phyloP scores from a whole-genome alignment of 2,329 filamentous ascomycete genomes.

The Daldinia sp. region DNA sequence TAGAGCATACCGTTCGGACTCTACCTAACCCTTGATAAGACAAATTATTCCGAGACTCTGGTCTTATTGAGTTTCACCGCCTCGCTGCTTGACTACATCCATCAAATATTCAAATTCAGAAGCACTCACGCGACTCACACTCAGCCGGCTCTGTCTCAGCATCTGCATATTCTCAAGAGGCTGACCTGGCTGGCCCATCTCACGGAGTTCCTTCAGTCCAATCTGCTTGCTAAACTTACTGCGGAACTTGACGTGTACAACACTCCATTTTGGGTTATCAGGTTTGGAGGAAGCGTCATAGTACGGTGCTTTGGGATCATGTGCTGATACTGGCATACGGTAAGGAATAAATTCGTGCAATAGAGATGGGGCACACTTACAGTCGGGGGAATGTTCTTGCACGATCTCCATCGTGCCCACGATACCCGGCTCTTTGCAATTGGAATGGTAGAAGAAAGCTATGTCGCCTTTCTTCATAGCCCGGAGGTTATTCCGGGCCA shows the following conservation, averaged over 20 bases:
- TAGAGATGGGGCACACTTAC: constrained; percentile 59
- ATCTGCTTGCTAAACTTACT: constrained; percentile 82
- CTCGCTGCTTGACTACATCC: constrained; percentile 59
- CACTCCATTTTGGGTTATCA: constrained; percentile 82
- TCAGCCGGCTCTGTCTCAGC: constrained; percentile 83
- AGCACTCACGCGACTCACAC: constrained; percentile 76
- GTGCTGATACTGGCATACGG: constrained; percentile 70
- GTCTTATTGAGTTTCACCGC: constrained; percentile 44
- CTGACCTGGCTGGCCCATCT: constrained; percentile 66
- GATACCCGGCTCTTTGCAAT: constrained; percentile 89
- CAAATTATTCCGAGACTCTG: neutral
- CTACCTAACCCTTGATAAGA: constrained; percentile 45
- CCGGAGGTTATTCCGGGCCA: constrained; percentile 87
- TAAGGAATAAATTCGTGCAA: constrained; percentile 34
- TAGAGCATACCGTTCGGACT: constrained; percentile 62
- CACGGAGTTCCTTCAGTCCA: constrained; percentile 77
- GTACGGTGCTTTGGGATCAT: constrained; percentile 79
- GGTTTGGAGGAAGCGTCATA: constrained; percentile 82
- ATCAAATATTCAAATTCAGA: constrained; percentile 75
- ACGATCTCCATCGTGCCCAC: constrained; percentile 92
- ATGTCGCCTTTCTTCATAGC: constrained; percentile 92
- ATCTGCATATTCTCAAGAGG: constrained; percentile 82
- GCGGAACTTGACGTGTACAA: constrained; percentile 89
- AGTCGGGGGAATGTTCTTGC: constrained; percentile 82
- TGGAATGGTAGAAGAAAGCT: constrained; percentile 97